Conservation (phyloP, 495 filamentous ascomycete species). For the Schizothecium vesticola region DNA sequence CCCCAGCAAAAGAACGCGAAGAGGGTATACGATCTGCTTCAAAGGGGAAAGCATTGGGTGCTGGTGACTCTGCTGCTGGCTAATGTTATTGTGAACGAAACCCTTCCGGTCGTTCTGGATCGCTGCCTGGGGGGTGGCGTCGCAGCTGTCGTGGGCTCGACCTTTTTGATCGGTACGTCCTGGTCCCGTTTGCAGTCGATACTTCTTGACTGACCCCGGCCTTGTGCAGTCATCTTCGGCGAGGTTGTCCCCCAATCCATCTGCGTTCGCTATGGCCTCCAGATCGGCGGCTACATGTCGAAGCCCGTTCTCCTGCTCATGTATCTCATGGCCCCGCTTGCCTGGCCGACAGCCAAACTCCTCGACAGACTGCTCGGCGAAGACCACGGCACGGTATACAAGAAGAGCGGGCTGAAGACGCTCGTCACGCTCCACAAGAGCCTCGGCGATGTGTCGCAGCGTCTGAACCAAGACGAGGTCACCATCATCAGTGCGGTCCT, state of each 20-base stretch:
- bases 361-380: slow-evolving; percentile 83
- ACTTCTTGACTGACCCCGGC: not conserved
- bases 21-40: slow-evolving; percentile 71
- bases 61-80: slow-evolving; percentile 87
- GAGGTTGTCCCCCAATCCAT: slow-evolving; percentile 94
- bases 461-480: slow-evolving; percentile 94
- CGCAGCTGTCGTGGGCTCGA: slow-evolving; percentile 89
- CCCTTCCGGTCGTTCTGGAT: slow-evolving; percentile 90
- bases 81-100: slow-evolving; percentile 98
- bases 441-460: slow-evolving; percentile 76
- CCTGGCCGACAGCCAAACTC: slow-evolving; percentile 85
- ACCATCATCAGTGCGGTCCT: slow-evolving; percentile 97
- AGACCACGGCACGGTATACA: slow-evolving; percentile 92
- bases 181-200: not conserved
- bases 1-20: slow-evolving; percentile 75
- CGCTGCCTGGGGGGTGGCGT: slow-evolving; percentile 90
- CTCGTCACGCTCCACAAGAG: slow-evolving; percentile 90
- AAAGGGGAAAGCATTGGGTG: slow-evolving; percentile 97
- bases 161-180: slow-evolving; percentile 78
- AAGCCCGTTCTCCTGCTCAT: slow-evolving; percentile 83
- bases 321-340: slow-evolving; percentile 81
- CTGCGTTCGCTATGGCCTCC: slow-evolving; percentile 92
- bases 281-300: slow-evolving; percentile 93
- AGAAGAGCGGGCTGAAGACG: slow-evolving; percentile 77
- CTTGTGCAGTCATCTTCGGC: slow-evolving; percentile 79